phyloP scores from a whole-genome alignment of 805 yeast genomes.

The Candida silvatica region DNA sequence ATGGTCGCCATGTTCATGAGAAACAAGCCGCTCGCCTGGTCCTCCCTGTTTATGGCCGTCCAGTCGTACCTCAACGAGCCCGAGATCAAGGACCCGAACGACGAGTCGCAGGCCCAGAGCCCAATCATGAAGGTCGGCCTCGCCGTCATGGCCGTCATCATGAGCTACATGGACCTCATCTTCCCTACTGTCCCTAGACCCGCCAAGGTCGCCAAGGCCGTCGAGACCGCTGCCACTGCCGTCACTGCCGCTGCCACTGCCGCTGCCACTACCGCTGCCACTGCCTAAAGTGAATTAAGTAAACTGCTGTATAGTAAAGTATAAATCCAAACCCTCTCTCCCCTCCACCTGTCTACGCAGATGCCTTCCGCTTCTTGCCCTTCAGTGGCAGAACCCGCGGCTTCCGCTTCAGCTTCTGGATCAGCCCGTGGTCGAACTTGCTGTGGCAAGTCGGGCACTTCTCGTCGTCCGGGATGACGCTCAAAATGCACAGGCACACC shows the following conservation, averaged over 20 bases:
- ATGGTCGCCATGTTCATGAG: conserved; percentile 59
- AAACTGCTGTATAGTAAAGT: conserved; percentile 1
- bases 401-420: conserved; percentile 47
- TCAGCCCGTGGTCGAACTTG: conserved; percentile 55
- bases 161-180: conserved; percentile 43
- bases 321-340: background rate
- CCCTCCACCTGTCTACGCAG: background rate
- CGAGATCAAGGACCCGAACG: conserved; percentile 18
- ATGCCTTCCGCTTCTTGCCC: conserved; percentile 15
- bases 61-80: conserved; percentile 39
- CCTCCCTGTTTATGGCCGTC: conserved; percentile 41
- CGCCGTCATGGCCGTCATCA: conserved; percentile 35
- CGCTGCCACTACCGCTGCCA: conserved; percentile 1
- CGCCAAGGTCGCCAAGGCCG: conserved; percentile 13
- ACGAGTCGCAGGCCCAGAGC: conserved; percentile 28
- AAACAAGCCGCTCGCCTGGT: conserved; percentile 49
- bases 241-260: conserved; percentile 5
- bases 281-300: background rate
- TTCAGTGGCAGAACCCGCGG: conserved; percentile 34
- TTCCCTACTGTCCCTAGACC: conserved; percentile 30
- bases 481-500: conserved; percentile 80
- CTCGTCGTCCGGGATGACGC: conserved; percentile 56
- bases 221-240: conserved; percentile 7
- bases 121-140: conserved; percentile 37
- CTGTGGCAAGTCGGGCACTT: conserved; percentile 86